Conservation (phyloP, 2,329 filamentous ascomycete genomes). For the Tolypocladium guangdongense region DNA sequence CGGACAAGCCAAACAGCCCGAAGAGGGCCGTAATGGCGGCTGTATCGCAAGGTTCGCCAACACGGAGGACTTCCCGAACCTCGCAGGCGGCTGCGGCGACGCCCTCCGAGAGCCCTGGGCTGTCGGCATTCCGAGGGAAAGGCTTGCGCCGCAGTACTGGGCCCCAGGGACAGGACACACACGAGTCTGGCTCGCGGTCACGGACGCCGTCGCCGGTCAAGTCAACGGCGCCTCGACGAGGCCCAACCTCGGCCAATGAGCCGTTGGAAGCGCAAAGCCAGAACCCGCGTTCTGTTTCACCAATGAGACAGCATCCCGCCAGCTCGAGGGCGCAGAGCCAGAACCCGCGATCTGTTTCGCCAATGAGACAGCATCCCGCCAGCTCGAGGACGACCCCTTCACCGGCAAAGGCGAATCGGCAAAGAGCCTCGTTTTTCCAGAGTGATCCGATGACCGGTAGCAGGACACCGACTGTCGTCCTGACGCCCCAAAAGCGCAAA, state of each 20-base stretch:
- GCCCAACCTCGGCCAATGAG: not conserved
- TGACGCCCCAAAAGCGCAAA: slow-evolving; percentile 39
- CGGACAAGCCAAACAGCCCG: slow-evolving; percentile 34
- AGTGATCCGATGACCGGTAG: slow-evolving; percentile 41
- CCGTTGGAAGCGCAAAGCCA: slow-evolving; percentile 1
- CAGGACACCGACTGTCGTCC: slow-evolving; percentile 50
- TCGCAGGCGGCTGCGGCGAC: slow-evolving; percentile 19
- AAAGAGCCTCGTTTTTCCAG: slow-evolving; percentile 36
- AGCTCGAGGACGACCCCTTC: slow-evolving; percentile 8
- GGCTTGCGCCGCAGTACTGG: slow-evolving; percentile 36
- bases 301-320: slow-evolving; percentile 4
- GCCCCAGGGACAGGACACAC: slow-evolving; percentile 17
- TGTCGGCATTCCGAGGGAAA: slow-evolving; percentile 41
- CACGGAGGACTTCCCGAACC: slow-evolving; percentile 6
- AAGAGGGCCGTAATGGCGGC: slow-evolving; percentile 23
- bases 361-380: slow-evolving; percentile 4
- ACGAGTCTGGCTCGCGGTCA: slow-evolving; percentile 3
- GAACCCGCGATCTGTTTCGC: not conserved
- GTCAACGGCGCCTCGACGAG: slow-evolving; percentile 3
- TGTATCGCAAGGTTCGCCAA: slow-evolving; percentile 10
- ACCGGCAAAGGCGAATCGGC: slow-evolving; percentile 11
- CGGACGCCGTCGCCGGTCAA: slow-evolving; percentile 8
- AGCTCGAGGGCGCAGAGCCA: slow-evolving; percentile 1
- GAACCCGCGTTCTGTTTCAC: not conserved
- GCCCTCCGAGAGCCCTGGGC: slow-evolving; percentile 39